Evolutionary conservation across 2,329 filamentous ascomycete species (phyloP).

Genomic region (Aureobasidium sp.): DNA sequence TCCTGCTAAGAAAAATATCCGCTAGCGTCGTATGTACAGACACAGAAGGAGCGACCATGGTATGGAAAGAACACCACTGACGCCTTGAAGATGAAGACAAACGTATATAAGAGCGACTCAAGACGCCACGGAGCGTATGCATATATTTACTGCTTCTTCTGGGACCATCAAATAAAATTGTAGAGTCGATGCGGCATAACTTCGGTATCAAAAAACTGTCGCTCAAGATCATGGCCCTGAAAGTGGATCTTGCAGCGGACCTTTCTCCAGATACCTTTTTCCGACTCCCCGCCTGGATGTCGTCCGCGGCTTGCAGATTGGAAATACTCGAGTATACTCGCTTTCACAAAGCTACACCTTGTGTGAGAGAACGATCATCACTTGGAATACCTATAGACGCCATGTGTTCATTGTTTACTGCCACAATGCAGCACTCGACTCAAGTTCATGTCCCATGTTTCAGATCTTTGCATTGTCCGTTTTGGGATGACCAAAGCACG

Average conservation of each 20-base stretch:
- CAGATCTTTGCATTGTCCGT: neutral
- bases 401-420: too few relatives aligned
- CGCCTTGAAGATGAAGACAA: neutral
- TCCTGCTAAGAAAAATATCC: conserved; percentile 15
- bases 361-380: too few relatives aligned
- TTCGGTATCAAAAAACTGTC: conserved; percentile 5
- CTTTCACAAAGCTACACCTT: too few relatives aligned
- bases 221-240: neutral
- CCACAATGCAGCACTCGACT: neutral
- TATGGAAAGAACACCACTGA: neutral
- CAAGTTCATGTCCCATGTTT: neutral
- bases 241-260: neutral
- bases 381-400: too few relatives aligned
- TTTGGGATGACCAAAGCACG: neutral
- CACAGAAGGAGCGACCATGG: neutral
- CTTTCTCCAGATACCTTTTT: neutral
- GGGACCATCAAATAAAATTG: neutral
- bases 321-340: too few relatives aligned
- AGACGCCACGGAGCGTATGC: neutral
- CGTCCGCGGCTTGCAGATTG: too few relatives aligned
- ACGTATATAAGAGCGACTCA: neutral
- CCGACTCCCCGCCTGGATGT: too few relatives aligned
- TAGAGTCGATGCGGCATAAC: neutral
- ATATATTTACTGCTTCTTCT: neutral
- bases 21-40: conserved; percentile 10